A percentile compares a stretch with the other conserved stretches of the same genome.
phyloP scores from a whole-genome alignment of 129 eudicot genomes.

The Artemisia annua region DNA sequence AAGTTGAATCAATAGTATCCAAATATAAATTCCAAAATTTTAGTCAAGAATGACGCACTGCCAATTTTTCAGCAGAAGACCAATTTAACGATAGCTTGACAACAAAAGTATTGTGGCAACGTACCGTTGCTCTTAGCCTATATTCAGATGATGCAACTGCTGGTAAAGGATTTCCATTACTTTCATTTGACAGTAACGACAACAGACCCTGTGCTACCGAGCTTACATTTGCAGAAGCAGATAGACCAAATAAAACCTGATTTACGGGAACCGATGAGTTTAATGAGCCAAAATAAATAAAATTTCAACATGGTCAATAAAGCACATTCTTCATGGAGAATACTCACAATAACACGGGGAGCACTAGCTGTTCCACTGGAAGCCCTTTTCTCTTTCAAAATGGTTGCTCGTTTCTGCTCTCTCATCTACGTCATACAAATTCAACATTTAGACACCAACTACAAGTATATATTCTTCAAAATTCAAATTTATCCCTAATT shows the following conservation, averaged over 20 bases:
- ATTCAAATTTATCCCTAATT: background rate
- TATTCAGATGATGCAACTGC: conserved; percentile 73
- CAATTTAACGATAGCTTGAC: background rate
- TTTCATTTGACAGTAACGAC: conserved; percentile 53
- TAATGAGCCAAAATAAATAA: conserved; percentile 2
- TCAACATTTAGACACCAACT: background rate
- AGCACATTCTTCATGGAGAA: background rate
- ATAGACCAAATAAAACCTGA: conserved; percentile 88
- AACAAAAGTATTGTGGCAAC: background rate
- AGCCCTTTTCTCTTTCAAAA: conserved; percentile 82
- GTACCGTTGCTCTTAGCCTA: conserved; percentile 87
- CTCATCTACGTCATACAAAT: conserved; percentile 51
- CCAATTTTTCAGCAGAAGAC: background rate
- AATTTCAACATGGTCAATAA: conserved; percentile 2
- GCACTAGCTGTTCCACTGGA: conserved; percentile 61
- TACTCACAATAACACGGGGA: conserved; percentile 90
- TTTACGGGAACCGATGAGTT: background rate
- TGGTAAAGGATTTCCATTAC: conserved; percentile 39
- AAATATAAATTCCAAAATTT: background rate
- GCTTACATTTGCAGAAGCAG: conserved; percentile 58
- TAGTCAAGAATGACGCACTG: background rate
- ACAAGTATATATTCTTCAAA: background rate
- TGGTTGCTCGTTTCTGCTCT: conserved; percentile 75
- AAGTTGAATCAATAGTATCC: background rate
- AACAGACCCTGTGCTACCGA: conserved; percentile 57